Base-by-base conservation (phyloP, 768 basidiomycete species). In the Serendipita sp. region DNA sequence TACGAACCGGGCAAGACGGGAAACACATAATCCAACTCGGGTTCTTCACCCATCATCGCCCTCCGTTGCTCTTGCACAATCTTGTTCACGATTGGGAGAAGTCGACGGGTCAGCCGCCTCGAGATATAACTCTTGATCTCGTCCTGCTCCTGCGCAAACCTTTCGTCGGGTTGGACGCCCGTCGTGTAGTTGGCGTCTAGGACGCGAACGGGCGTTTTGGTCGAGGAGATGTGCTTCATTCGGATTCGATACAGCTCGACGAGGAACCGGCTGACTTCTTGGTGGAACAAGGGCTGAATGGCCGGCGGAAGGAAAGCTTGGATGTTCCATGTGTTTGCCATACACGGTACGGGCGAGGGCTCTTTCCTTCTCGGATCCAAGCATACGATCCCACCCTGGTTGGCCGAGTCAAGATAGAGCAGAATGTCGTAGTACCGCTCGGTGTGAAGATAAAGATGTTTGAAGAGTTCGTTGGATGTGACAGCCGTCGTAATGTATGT, bases 391-490 rank as follows among this genome's bases (percentile, higher is more conserved):
- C 90, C 93, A 17, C 87, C 90, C 70, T 86, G 82, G 72, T 98
- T 99, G 30, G 91, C 90, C 13, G 84, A 78, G 73, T 99, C 96
- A 92, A 98, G 92, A 79, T 90, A 95, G 28, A 97, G 75, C 7
- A 98, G 75, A 70, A 89, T 91, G 74, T 98, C 92, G 75, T 94
- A 99, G 74, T 87, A 96, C 3, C 86, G 81, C 28, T 88, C 84
- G 20, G 92, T 87, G 48, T 86, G 79, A 64, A 99, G 80, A 70
- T 86, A 86, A 30, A 98, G 78, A 65, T 96, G 91, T 68, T 94
- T 88, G 78, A 99, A 99, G 14, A 99, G 78, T 66, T 98, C 95
- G 69, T 97, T 87, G 2, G 90, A 86, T 26, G 86, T 95, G 65
- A 95, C 90, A 0, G 96, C 96, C 0, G 88, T 86, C 28, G 86